Evolutionary conservation across 495 filamentous ascomycete species (phyloP).

Genomic region (Trichocladium antarcticum): DNA sequence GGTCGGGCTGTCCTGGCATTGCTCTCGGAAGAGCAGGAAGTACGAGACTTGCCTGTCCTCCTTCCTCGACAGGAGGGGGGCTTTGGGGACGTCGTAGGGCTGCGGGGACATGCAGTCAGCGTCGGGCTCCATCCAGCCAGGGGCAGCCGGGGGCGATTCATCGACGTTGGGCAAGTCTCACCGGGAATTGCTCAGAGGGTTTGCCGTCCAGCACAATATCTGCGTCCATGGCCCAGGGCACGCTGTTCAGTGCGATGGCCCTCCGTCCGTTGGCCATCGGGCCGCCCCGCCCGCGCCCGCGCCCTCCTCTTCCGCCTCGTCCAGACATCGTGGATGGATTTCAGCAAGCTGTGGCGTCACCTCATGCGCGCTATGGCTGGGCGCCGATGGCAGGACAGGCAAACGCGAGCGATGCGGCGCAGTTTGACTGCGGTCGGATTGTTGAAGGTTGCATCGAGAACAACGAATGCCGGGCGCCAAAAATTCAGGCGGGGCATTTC

Average conservation of each 20-base stretch:
- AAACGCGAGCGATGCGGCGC: not conserved
- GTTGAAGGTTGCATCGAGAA: no score
- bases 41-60: slow-evolving; percentile 35
- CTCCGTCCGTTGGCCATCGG: slow-evolving; percentile 16
- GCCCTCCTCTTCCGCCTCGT: slow-evolving; percentile 26
- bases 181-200: slow-evolving; percentile 35
- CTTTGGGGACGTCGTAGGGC: slow-evolving; percentile 33
- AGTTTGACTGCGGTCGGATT: not conserved
- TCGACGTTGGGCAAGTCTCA: slow-evolving; percentile 6
- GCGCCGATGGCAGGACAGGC: no score
- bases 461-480: no score
- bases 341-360: not conserved
- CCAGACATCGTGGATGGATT: slow-evolving; percentile 17
- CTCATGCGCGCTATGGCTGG: slow-evolving; percentile 6
- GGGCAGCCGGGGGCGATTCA: not conserved
- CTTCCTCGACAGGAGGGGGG: slow-evolving; percentile 26
- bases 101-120: not conserved
- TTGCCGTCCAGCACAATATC: slow-evolving; percentile 29
- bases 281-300: slow-evolving; percentile 26
- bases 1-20: slow-evolving; percentile 38
- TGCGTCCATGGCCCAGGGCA: slow-evolving; percentile 26
- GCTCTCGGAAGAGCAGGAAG: slow-evolving; percentile 39
- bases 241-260: slow-evolving; percentile 18
- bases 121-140: not conserved
- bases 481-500: slow-evolving; percentile 2